Evolutionary conservation across 176 grass and related monocot genomes (phyloP), one percentile per base, ranked within the genome.

Genomic region (Oryza rufipogon): DNA sequence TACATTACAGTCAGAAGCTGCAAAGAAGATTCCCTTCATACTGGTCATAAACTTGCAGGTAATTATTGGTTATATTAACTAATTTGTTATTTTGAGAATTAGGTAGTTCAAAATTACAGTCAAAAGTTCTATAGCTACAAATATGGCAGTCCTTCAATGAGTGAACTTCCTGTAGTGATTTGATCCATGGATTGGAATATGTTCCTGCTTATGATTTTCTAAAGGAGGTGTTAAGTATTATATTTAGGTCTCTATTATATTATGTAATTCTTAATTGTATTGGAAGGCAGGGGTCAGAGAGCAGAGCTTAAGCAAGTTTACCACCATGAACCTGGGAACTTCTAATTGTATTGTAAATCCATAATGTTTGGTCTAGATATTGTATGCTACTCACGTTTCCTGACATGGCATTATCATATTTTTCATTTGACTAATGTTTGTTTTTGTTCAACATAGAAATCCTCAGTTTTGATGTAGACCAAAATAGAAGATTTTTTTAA

Each of bases 11-110:
- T 91, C 92, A 23, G 89, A 98, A 90, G 87, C 87, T 78, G 96
- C 87, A 66, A 98, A 90, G 87, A 92, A 87, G 76, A 90, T 98
- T 41, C 96, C 96, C 68, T 98, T 98, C 77, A 87, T 98, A 75
- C 64, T 98, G 73, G 85, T 98, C 81, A 83, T 98, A 89, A 98
- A 95, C 76, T 93, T 98, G 86, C 88, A 98, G 89, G 96, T 95
- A 23, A 46, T 54, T 81, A 28, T 34, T 38, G 33, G 19, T 28
- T 68, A 11, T 79, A 70, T 84, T 73, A 20, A 91, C 7, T 73
- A 51, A 49, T 23, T 80, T 86, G 16, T 74, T 30, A 19, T 67
- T 64, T 25, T 25, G 70, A 39, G 4, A 22, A 22, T 39, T 68
- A 17, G 49, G 32, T 64, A 64, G 73, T 71, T 75, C 13, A 36